These are phyloP conservation scores for Corrigiola litoralis DNA, from an alignment of 179 eudicot species.

Conservation along the genomic window DNA sequence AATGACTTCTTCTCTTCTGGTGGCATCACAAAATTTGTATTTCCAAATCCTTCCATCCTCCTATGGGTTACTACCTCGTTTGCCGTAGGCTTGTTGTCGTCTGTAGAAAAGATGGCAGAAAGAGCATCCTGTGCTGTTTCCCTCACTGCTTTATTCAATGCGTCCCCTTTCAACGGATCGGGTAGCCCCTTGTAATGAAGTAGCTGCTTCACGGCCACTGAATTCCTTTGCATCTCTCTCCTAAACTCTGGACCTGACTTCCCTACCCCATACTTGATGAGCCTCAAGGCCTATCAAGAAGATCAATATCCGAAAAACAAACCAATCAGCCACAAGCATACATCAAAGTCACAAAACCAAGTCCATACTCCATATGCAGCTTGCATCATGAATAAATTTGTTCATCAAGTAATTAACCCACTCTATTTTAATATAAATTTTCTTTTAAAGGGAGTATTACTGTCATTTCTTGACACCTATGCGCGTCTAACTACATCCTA, in stretches of 20 bases:
- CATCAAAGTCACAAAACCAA: neutral
- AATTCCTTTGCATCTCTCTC: slow-evolving; percentile 96
- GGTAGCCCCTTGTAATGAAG: slow-evolving; percentile 80
- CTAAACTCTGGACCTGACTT: slow-evolving; percentile 88
- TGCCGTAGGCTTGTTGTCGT: slow-evolving; percentile 61
- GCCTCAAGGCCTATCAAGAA: slow-evolving; percentile 62
- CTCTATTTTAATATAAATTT: too few species aligned
- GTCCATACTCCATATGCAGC: neutral
- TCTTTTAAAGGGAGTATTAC: too few species aligned
- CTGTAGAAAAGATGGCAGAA: slow-evolving; percentile 75
- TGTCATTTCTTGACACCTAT: too few species aligned
- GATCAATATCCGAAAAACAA: neutral
- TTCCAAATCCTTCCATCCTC: slow-evolving; percentile 94
- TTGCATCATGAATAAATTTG: neutral
- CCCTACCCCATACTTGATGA: slow-evolving; percentile 84
- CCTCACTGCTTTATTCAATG: slow-evolving; percentile 84
- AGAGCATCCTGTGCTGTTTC: slow-evolving; percentile 91
- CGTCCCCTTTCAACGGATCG: slow-evolving; percentile 89
- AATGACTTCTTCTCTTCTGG: slow-evolving; percentile 79
- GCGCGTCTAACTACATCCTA: too few species aligned
- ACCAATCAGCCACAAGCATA: neutral
- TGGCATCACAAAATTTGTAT: slow-evolving; percentile 58
- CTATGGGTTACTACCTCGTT: slow-evolving; percentile 48
- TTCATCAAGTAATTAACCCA: too few species aligned
- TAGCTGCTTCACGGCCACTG: slow-evolving; percentile 84